Conservation (phyloP, 2,329 filamentous ascomycete species). For the Botrytis medusae region DNA sequence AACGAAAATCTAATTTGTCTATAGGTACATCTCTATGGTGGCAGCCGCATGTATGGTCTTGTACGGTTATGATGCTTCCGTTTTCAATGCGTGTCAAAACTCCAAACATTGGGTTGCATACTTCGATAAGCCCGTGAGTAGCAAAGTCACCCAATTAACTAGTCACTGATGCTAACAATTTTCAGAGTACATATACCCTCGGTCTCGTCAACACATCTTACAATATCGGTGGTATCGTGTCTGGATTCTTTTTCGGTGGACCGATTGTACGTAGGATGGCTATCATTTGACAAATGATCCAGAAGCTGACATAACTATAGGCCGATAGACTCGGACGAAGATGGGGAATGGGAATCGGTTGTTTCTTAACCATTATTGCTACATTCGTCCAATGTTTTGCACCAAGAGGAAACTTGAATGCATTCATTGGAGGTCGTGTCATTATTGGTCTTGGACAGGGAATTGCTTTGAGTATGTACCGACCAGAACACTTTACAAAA, state of each 20-base stretch:
- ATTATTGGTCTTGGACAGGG: constrained; percentile 70
- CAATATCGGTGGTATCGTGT: constrained; percentile 68
- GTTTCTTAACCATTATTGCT: constrained; percentile 63
- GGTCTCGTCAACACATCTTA: constrained; percentile 67
- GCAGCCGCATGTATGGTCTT: constrained; percentile 73
- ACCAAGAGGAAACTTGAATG: constrained; percentile 58
- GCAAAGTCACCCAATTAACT: neutral
- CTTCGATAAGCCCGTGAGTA: constrained; percentile 48
- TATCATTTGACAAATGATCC: neutral
- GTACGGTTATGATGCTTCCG: constrained; percentile 72
- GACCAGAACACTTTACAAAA: neutral
- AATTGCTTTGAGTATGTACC: constrained; percentile 56
- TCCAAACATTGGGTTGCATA: constrained; percentile 65
- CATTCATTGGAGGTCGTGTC: constrained; percentile 68
- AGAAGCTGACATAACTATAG: neutral
- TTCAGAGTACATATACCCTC: constrained; percentile 43
- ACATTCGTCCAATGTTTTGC: constrained; percentile 69
- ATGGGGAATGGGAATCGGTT: constrained; percentile 64
- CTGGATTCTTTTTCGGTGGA: constrained; percentile 66
- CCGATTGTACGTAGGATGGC: constrained; percentile 41
- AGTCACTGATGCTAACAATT: neutral
- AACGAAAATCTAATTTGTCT: neutral
- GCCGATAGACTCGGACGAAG: constrained; percentile 63
- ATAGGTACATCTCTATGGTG: constrained; percentile 66
- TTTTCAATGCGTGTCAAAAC: constrained; percentile 71